Base-by-base conservation (phyloP, 306 rosid species). In the Pueraria montana region DNA sequence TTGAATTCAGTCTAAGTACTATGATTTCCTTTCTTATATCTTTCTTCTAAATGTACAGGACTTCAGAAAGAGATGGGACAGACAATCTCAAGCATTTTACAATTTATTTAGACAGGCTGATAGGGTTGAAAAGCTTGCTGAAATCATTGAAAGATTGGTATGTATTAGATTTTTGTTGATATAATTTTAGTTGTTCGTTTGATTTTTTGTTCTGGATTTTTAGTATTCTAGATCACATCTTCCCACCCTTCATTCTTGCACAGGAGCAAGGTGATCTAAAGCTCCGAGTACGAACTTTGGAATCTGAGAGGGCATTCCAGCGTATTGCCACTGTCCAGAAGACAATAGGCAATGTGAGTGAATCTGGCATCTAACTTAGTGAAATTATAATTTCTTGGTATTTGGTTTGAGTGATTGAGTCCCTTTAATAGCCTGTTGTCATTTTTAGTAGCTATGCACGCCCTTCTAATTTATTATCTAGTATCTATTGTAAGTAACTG, bases 211-310 rank as follows among this genome's bases (percentile, higher is more conserved):
- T 80, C 64, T 69, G 73, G 62, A 34, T 50, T 80, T 72, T 40
- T 53, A 65, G 30, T 74, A 73, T 74, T 71, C 34, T 74, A 30
- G 30, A 48, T 74, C 71, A 48, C 80, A 72, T 66, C 50, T 69
- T 73, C 16, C 72, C 36, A 11, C 21, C 30, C 74, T 76, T 81
- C 40, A 48, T 83, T 75, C 72, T 81, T 68, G 76, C 53, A 69
- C 86, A 96, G 99, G 99, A 96, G 93, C 98, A 96, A 94, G 99
- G 99, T 77, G 99, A 96, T 84, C 89, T 96, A 59, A 96, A 96
- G 85, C 97, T 96, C 63, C 87, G 99, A 88, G 99, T 96, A 81
- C 94, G 98, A 71, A 80, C 99, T 56, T 85, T 96, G 90, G 99
- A 96, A 86, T 94, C 99, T 76, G 99, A 96, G 89, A 90, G 99